Evolutionary conservation across 2,329 filamentous ascomycete species (phyloP).

Genomic region (Trichoderma guizhouense): DNA sequence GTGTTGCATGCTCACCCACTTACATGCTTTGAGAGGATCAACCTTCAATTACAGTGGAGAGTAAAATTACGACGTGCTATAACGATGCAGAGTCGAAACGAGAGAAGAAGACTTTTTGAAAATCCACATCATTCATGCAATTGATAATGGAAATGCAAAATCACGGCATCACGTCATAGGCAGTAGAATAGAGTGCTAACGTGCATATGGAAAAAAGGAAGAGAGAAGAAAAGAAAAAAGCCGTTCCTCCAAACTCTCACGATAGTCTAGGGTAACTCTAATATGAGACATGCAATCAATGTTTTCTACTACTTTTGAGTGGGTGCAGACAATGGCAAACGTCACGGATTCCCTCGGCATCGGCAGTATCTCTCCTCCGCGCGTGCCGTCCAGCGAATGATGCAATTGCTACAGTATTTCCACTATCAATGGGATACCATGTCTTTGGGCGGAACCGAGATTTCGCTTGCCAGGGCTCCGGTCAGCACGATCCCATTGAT

Average conservation of each 20-base stretch:
- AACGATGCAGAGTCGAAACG: background rate
- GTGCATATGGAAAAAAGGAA: background rate
- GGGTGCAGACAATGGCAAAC: background rate
- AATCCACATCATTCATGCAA: background rate
- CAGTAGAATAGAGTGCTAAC: background rate
- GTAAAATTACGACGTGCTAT: background rate
- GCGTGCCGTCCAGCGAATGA: background rate
- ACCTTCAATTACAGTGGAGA: background rate
- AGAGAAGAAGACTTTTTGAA: background rate
- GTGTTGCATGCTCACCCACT: background rate
- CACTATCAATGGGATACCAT: background rate
- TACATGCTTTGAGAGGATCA: background rate
- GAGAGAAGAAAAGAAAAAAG: background rate
- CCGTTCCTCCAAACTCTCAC: background rate
- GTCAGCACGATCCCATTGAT: constrained; percentile 1
- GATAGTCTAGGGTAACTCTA: constrained; percentile 15
- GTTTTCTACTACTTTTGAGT: background rate
- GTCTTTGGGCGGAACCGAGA: background rate
- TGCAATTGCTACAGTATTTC: background rate
- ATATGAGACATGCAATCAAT: background rate
- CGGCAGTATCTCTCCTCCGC: background rate
- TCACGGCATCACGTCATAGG: background rate
- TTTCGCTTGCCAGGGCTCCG: background rate
- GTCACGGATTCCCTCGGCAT: background rate
- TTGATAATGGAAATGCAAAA: background rate